A percentile compares a stretch with the other conserved stretches of the same genome.
Evolutionary conservation across 2,329 filamentous ascomycete species (phyloP).

Genomic region (Penicillium expansum): DNA sequence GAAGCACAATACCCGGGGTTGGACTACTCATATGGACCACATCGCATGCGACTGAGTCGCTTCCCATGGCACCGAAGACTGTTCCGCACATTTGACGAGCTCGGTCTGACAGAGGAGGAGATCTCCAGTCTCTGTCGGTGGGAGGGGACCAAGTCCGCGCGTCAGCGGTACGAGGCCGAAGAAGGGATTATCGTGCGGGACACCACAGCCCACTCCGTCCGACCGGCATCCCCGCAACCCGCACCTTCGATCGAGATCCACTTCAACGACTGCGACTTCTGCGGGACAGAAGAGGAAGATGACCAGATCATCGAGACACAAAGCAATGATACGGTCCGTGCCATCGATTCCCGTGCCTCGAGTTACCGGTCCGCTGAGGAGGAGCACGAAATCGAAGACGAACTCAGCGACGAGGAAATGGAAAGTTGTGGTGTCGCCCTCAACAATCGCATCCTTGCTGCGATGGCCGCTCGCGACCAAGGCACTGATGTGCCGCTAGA

Average conservation of each 20-base stretch:
- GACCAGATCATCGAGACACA: conserved; percentile 24
- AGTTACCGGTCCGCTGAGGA: conserved; percentile 27
- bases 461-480: conserved; percentile 52
- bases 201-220: conserved; percentile 60
- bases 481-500: conserved; percentile 47
- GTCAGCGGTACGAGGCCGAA: conserved; percentile 51
- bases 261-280: conserved; percentile 28
- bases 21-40: conserved; percentile 61
- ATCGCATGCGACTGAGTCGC: conserved; percentile 60
- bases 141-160: conserved; percentile 50
- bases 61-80: conserved; percentile 61
- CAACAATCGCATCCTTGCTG: conserved; percentile 53
- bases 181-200: conserved; percentile 59
- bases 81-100: conserved; percentile 60
- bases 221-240: conserved; percentile 47
- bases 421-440: conserved; percentile 52
- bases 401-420: conserved; percentile 47
- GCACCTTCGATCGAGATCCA: conserved; percentile 35
- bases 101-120: conserved; percentile 58
- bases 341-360: conserved; percentile 19
- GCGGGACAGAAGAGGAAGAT: conserved; percentile 26
- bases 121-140: conserved; percentile 63
- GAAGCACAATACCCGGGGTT: conserved; percentile 66
- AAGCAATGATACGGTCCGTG: conserved; percentile 25
- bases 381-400: conserved; percentile 38